Percentiles rank a stretch among this genome's conserved stretches.
phyloP scores from a whole-genome alignment of 805 yeast genomes.

The Pichia paraexigua region DNA sequence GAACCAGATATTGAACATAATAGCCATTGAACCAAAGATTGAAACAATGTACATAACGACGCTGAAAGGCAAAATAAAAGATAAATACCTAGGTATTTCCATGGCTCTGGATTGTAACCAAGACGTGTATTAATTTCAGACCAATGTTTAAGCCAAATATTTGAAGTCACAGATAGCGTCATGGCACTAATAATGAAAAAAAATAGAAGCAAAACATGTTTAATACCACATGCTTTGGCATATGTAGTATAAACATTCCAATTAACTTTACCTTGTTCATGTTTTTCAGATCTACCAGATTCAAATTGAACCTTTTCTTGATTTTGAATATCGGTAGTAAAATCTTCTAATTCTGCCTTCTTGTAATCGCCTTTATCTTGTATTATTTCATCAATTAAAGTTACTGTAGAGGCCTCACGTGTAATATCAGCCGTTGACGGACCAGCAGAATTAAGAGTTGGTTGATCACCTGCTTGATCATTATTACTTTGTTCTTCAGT shows the following conservation, averaged over 20 bases:
- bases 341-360: slow-evolving; percentile 53
- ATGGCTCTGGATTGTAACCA: slow-evolving; percentile 68
- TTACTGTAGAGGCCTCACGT: slow-evolving; percentile 16
- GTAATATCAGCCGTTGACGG: slow-evolving; percentile 11
- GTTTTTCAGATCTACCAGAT: slow-evolving; percentile 58
- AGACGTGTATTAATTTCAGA: slow-evolving; percentile 73
- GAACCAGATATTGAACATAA: slow-evolving; percentile 82
- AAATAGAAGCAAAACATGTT: slow-evolving; percentile 52
- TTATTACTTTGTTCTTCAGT: slow-evolving; percentile 3
- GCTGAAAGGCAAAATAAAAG: slow-evolving; percentile 64
- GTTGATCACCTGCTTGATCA: neutral
- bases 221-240: slow-evolving; percentile 78
- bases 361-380: slow-evolving; percentile 36
- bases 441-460: slow-evolving; percentile 9
- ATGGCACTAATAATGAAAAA: slow-evolving; percentile 49
- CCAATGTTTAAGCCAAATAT: slow-evolving; percentile 96
- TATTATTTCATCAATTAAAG: slow-evolving; percentile 24
- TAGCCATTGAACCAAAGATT: slow-evolving; percentile 66
- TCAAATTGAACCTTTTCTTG: slow-evolving; percentile 34
- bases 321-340: slow-evolving; percentile 25
- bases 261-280: slow-evolving; percentile 90
- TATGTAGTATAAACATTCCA: slow-evolving; percentile 79
- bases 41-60: slow-evolving; percentile 52
- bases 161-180: slow-evolving; percentile 56
- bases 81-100: slow-evolving; percentile 66